Evolutionary conservation across 2,329 filamentous ascomycete species (phyloP), one percentile per base, ranked within the genome.

Genomic region (Aspergillus viridinutans): DNA sequence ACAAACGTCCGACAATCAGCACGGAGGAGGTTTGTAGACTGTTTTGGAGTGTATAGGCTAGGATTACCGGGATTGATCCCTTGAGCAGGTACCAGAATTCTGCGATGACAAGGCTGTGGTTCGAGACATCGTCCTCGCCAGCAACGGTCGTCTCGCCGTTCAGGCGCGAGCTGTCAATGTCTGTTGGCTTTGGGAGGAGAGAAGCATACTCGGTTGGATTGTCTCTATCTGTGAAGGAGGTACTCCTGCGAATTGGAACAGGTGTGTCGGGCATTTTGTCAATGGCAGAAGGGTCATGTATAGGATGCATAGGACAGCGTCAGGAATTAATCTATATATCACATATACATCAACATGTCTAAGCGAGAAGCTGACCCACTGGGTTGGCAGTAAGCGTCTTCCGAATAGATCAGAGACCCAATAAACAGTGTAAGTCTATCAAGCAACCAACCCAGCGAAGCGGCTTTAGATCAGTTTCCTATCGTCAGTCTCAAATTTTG

Each of bases 41-140:
- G 71, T 93, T 95, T 54, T 96, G 91, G 4, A 96, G 80, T 8
- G 88, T 88, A 72, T 96, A 96, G 58, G 90, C 90, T 40, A 96
- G 69, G 58, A 95, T 92, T 3, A 95, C 88, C 0, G 90, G 90
- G 0, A 90, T 72, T 0, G 90, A 90, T 25, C 85, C 84, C 64
- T 83, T 86, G 40, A 89, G 74, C 1, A 94, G 76, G 6, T 90
- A 74, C 77, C 83, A 83, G 63, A 90, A 85, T 71, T 94, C 90
- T 25, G 74, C 67, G 3, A 80, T 62, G 14, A 83, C 65, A 25
- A 77, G 72, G 52, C 73, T 71, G 20, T 67, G 69, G 21, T 64
- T 69, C 3, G 74, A 69, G 14, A 68, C 59, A 9, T 68, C 72
- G 50, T 73, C 70, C 35, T 76, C 72, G n/a, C 76, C 70, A 52